Conservation (phyloP, 2,329 filamentous ascomycete genomes). For the Beauveria australis region DNA sequence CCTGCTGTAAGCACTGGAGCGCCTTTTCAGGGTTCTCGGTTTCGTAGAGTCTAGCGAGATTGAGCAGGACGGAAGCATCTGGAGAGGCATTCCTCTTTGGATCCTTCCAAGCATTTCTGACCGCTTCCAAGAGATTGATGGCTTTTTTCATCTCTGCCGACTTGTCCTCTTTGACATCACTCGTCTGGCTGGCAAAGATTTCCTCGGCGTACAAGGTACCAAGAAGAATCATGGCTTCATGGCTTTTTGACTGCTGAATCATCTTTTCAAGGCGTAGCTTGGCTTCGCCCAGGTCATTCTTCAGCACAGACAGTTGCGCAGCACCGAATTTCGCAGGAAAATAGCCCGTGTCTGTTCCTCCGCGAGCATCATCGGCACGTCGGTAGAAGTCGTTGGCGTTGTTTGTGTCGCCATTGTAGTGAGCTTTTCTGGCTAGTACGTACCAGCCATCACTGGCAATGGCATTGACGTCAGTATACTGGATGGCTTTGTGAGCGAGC, state of each 20-base stretch:
- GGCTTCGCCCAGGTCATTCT: conserved; percentile 79
- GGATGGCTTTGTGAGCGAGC: conserved; percentile 85
- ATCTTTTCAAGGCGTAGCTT: conserved; percentile 94
- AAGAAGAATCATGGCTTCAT: conserved; percentile 87
- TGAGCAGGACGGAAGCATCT: conserved; percentile 82
- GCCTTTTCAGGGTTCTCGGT: conserved; percentile 79
- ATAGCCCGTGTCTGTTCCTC: conserved; percentile 83
- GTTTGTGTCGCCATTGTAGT: conserved; percentile 67
- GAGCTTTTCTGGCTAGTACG: conserved; percentile 81
- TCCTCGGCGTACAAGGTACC: conserved; percentile 93
- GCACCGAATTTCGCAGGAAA: conserved; percentile 91
- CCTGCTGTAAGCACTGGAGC: conserved; percentile 81
- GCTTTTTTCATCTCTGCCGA: conserved; percentile 79
- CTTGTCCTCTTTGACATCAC: conserved; percentile 76
- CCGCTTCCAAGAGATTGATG: conserved; percentile 72
- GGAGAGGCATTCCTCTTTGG: conserved; percentile 73
- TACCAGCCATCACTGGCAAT: conserved; percentile 98
- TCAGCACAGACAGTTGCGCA: conserved; percentile 79
- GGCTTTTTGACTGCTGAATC: conserved; percentile 70
- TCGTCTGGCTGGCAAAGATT: conserved; percentile 69
- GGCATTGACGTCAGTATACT: conserved; percentile 90
- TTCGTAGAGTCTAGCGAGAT: conserved; percentile 88
- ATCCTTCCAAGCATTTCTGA: conserved; percentile 86
- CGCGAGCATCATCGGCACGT: conserved; percentile 82
- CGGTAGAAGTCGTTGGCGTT: conserved; percentile 81